Evolutionary conservation across 768 basidiomycete genomes (phyloP).

Genomic region (Mycena epipterygia): DNA sequence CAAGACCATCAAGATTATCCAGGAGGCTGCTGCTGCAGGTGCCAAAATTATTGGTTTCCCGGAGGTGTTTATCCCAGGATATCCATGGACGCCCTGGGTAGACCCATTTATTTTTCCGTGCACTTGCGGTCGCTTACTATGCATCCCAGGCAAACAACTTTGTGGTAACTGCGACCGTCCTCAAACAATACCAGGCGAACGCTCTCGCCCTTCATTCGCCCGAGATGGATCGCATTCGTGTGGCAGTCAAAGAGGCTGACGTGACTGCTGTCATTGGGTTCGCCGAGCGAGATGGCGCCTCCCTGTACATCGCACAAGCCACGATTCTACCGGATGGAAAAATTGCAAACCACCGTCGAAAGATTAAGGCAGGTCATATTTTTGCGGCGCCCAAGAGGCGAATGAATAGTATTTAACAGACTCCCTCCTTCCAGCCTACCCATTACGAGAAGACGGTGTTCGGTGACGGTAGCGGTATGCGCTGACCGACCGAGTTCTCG

Average conservation of each 20-base stretch:
- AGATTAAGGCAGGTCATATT: constrained; percentile 44
- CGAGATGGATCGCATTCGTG: constrained; percentile 48
- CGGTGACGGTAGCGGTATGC: constrained; percentile 47
- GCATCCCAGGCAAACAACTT: constrained; percentile 41
- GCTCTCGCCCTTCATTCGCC: constrained; percentile 46
- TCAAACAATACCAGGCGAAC: constrained; percentile 47
- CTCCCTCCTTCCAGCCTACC: constrained; percentile 40
- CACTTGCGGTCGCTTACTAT: background rate
- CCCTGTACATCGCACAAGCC: constrained; percentile 43
- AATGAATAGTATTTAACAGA: constrained; percentile 25
- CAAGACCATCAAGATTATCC: constrained; percentile 45
- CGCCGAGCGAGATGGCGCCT: constrained; percentile 44
- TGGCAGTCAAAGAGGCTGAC: constrained; percentile 45
- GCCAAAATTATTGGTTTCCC: constrained; percentile 50
- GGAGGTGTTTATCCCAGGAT: constrained; percentile 48
- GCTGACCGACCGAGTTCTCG: background rate
- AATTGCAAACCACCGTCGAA: constrained; percentile 47
- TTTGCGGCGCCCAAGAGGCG: constrained; percentile 7
- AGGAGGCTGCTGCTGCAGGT: constrained; percentile 43
- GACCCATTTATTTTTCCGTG: background rate
- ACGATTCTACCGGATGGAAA: constrained; percentile 44
- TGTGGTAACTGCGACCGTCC: constrained; percentile 39
- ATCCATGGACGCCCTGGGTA: constrained; percentile 50
- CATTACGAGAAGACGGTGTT: constrained; percentile 49
- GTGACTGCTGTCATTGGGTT: constrained; percentile 46